A percentile compares a stretch with the other conserved stretches of the same genome.
These are phyloP conservation scores for Trichosporon asahii DNA, from an alignment of 1,284 basidiomycete species.

Conservation along the genomic window DNA sequence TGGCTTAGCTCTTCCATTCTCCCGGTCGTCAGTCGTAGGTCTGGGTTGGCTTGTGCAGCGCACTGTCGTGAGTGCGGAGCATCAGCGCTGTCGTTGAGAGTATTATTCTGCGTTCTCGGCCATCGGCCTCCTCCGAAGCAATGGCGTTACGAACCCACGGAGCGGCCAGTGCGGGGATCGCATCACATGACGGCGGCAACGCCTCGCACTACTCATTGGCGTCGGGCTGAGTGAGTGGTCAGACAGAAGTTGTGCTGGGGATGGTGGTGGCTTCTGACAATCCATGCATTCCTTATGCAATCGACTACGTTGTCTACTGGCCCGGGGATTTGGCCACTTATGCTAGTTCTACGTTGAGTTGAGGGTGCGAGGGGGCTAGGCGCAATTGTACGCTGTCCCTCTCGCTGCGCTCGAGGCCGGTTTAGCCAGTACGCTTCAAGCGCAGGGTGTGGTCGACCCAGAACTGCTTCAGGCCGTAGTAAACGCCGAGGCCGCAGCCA, in stretches of 20 bases:
- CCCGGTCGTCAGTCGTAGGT: no score
- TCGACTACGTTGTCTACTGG: background rate
- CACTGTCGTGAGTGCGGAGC: no score
- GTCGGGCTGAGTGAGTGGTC: background rate
- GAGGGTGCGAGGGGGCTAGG: no score
- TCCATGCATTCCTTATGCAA: background rate
- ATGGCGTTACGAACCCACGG: background rate
- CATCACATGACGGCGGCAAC: background rate
- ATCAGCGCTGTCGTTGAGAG: no score
- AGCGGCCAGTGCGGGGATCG: background rate
- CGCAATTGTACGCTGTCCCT: no score
- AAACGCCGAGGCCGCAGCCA: background rate
- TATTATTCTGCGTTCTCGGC: no score
- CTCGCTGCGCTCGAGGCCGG: background rate
- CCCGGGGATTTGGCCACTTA: background rate
- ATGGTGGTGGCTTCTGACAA: background rate
- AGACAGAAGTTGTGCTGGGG: background rate
- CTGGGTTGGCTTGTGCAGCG: no score
- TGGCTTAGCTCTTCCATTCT: no score
- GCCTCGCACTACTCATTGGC: no score
- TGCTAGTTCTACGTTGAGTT: background rate
- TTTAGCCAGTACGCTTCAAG: background rate
- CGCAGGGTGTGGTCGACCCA: slow-evolving; percentile 6
- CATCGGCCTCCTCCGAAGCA: background rate
- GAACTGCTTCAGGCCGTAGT: background rate